A percentile compares a stretch with the other conserved stretches of the same genome.
These are phyloP conservation scores for Phoma herbarum DNA, from an alignment of 2,329 filamentous ascomycete genomes.

Conservation along the genomic window DNA sequence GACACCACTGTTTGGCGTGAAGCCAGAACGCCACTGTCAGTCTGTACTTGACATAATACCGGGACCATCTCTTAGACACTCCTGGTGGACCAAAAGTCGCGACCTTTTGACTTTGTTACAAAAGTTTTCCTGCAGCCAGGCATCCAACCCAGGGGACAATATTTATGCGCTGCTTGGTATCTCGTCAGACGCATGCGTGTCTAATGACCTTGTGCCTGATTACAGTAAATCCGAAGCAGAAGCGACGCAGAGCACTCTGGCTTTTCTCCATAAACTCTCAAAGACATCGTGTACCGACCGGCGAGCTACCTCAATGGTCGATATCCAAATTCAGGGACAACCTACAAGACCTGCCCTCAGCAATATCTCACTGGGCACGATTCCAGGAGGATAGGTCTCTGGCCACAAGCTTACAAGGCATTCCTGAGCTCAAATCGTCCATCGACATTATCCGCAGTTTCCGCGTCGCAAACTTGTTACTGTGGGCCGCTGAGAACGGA, in stretches of 20 bases:
- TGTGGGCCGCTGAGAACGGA: background rate
- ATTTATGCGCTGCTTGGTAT: slow-evolving; percentile 35
- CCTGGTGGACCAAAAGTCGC: slow-evolving; percentile 31
- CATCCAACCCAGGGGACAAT: slow-evolving; percentile 29
- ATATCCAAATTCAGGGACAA: background rate
- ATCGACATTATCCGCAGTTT: background rate
- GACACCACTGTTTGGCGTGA: slow-evolving; percentile 9
- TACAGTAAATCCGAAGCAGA: slow-evolving; percentile 2
- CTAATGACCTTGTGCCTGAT: background rate
- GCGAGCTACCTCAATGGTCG: background rate
- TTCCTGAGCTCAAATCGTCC: background rate
- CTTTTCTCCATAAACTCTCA: background rate
- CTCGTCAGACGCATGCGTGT: slow-evolving; percentile 21
- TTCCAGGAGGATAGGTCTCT: background rate
- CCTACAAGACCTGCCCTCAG: background rate
- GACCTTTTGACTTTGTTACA: slow-evolving; percentile 27
- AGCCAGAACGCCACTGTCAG: slow-evolving; percentile 20
- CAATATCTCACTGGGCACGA: background rate
- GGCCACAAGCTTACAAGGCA: background rate
- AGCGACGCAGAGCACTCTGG: background rate
- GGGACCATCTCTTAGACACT: slow-evolving; percentile 14
- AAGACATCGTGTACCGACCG: background rate
- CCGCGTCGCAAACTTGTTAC: background rate
- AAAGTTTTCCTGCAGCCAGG: slow-evolving; percentile 30
- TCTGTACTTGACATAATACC: slow-evolving; percentile 37